These are phyloP conservation scores for Filosporella fistucella DNA, from an alignment of 495 filamentous ascomycete species.

Conservation along the genomic window DNA sequence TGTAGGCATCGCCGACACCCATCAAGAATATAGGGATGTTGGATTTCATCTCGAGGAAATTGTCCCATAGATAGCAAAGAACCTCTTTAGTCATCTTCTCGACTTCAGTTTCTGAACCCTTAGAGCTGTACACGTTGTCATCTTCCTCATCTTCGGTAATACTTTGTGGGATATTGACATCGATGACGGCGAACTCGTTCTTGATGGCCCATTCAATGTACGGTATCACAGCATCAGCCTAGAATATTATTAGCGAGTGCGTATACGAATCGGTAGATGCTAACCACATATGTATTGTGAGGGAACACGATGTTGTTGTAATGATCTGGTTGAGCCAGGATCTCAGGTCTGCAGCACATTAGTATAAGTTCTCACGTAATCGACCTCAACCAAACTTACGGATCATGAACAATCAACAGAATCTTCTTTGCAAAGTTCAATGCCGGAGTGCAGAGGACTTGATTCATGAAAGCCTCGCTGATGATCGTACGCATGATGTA, in stretches of 20 bases:
- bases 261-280: constrained; percentile 27
- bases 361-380: not conserved
- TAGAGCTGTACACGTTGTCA: constrained; percentile 22
- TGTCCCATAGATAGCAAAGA: constrained; percentile 90
- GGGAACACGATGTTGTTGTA: constrained; percentile 66
- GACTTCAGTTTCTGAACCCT: constrained; percentile 7
- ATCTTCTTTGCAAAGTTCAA: constrained; percentile 41
- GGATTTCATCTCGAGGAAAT: constrained; percentile 82
- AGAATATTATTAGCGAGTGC: not conserved
- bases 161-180: constrained; percentile 77
- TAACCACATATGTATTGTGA: constrained; percentile 83
- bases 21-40: constrained; percentile 72
- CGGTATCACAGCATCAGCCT: constrained; percentile 72
- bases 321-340: constrained; percentile 63
- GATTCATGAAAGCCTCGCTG: constrained; percentile 77
- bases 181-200: constrained; percentile 74
- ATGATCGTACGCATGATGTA: constrained; percentile 66
- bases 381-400: constrained; percentile 44
- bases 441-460: constrained; percentile 72
- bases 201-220: constrained; percentile 79
- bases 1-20: constrained; percentile 74
- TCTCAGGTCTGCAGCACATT: constrained; percentile 52
- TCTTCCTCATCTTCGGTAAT: constrained; percentile 19
- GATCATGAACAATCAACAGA: constrained; percentile 76
- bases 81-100: constrained; percentile 65